Base-by-base conservation (phyloP, 2,329 filamentous ascomycete species). In the Helotiales sp. region DNA sequence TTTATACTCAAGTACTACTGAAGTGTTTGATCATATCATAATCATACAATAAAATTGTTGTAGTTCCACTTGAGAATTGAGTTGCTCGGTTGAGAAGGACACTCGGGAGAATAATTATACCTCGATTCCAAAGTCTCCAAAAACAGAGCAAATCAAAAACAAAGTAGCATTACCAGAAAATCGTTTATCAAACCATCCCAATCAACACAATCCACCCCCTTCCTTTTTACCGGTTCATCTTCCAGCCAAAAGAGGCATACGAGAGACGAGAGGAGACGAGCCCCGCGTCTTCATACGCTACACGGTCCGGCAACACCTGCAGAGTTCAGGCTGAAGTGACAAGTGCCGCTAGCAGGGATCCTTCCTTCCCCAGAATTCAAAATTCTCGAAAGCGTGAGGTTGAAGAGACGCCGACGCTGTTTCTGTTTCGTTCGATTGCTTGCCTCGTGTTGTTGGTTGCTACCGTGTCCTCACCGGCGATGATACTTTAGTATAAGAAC, bases 301-400 rank as follows among this genome's bases (percentile, higher is more conserved):
- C 8, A 30, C 37, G 63, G 68, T 22, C 61, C 64, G 64, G 28
- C 24, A 58, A n/a, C n/a, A n/a, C n/a, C n/a, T n/a, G 22, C 24
- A 54, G 55, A 64, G 43, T 67, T 70, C 54, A 70, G 70, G 61
- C 71, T 70, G 50, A 69, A 69, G 24, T 45, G 58, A 22, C 60
- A 34, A 49, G 15, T 13, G 13, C 32, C 66, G 59, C 70, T 70
- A 69, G 66, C 70, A 73, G 64, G 72, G 68, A 43, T 70, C 28
- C 60, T n/a, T 43, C 62, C 63, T 70, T 70, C 70, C 68, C 69
- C 66, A 71, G 69, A 70, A 70, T 64, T 65, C 59, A 61, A 71
- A 71, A 69, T 66, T 69, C 58, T 65, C 61, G 59, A 54, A 59
- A 47, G 55, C 45, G 55, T 47, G 61, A 67, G 49, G 20, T 7